A percentile compares a stretch with the other conserved stretches of the same genome.
Evolutionary conservation across 352 stramenopile genomes (phyloP).

Genomic region (Phytophthora fragariaefolia): DNA sequence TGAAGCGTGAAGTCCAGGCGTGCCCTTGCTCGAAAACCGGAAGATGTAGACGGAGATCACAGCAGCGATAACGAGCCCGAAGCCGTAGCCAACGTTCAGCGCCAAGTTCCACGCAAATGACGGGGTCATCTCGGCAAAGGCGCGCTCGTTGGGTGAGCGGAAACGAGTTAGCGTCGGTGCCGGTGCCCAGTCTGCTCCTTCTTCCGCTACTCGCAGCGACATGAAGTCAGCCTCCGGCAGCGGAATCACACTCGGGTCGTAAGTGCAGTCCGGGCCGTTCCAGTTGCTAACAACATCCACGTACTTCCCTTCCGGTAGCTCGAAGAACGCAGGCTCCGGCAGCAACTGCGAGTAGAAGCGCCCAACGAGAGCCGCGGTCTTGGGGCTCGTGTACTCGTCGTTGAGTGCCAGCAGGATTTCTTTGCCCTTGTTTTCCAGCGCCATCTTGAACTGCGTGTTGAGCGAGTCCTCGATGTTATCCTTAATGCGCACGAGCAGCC

Average conservation of each 20-base stretch:
- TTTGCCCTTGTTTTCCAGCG: constrained; percentile 55
- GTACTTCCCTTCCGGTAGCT: constrained; percentile 61
- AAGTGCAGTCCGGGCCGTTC: constrained; percentile 65
- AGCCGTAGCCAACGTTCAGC: constrained; percentile 49
- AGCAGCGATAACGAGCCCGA: constrained; percentile 55
- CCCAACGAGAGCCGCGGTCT: constrained; percentile 60
- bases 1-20: constrained; percentile 21
- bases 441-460: constrained; percentile 39
- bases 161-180: constrained; percentile 27
- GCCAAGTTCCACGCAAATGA: constrained; percentile 42
- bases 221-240: constrained; percentile 40
- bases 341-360: constrained; percentile 72
- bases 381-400: constrained; percentile 68
- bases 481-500: constrained; percentile 72
- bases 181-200: constrained; percentile 25
- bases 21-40: constrained; percentile 54
- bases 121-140: constrained; percentile 43
- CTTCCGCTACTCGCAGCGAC: constrained; percentile 29
- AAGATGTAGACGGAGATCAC: constrained; percentile 68
- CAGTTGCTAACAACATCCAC: constrained; percentile 77
- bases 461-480: constrained; percentile 58
- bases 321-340: constrained; percentile 55
- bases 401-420: constrained; percentile 83
- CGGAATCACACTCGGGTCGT: constrained; percentile 58
- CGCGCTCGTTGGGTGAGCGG: constrained; percentile 42